These are phyloP conservation scores for Lipomyces orientalis DNA, from an alignment of 805 yeast genomes.

Conservation along the genomic window DNA sequence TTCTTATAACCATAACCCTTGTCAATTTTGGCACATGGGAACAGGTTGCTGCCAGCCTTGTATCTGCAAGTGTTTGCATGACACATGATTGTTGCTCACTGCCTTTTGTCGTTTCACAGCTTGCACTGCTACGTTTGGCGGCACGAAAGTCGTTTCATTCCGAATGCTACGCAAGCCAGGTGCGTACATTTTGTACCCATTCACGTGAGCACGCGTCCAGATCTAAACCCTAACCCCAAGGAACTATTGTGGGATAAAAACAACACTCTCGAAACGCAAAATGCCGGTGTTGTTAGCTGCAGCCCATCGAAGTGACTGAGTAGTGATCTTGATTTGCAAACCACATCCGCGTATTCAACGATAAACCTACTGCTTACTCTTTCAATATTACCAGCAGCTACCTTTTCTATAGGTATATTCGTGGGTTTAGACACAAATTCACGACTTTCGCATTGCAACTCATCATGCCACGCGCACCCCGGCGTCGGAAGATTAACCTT, in stretches of 20 bases:
- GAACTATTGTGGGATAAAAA: conserved; percentile 1
- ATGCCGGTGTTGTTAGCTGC: background rate
- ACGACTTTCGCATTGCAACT: background rate
- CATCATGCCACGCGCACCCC: conserved; percentile 29
- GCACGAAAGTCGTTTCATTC: too few species aligned
- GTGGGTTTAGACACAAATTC: background rate
- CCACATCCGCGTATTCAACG: background rate
- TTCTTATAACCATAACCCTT: too few species aligned
- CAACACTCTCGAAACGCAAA: background rate
- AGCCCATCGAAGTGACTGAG: background rate
- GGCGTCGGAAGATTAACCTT: conserved; percentile 19
- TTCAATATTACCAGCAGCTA: too few species aligned
- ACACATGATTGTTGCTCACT: too few species aligned
- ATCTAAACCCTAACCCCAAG: background rate
- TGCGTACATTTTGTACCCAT: background rate
- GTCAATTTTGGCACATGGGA: too few species aligned
- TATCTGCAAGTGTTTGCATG: too few species aligned
- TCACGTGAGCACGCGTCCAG: conserved; percentile 19
- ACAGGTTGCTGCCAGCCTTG: too few species aligned
- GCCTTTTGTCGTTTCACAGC: too few species aligned
- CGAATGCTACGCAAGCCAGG: too few species aligned
- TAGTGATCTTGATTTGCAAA: too few species aligned
- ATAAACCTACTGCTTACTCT: background rate
- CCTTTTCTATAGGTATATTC: background rate
- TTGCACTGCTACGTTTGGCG: too few species aligned